Base-by-base conservation (phyloP, 2,329 filamentous ascomycete genomes). In the Onygena corvina region DNA sequence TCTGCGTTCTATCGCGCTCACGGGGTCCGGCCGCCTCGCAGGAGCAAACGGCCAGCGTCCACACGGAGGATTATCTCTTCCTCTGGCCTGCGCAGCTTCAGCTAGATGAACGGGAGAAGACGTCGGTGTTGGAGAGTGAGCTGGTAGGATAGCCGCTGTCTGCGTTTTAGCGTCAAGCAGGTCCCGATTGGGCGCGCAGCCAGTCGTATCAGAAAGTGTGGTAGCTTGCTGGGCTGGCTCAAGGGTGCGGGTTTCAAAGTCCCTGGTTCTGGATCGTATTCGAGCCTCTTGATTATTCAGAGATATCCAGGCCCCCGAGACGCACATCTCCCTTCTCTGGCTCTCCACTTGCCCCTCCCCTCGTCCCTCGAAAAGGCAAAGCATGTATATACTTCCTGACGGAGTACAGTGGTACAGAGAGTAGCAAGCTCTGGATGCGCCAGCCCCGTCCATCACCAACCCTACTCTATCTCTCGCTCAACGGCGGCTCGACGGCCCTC, bases 231-330 rank as follows among this genome's bases (percentile, higher is more conserved):
- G n/a, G n/a, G n/a, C 20, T 23, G 36, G n/a, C 12, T 40, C 36
- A 40, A 38, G 34, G 34, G 6, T 38, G 25, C 8, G 18, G 20
- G 36, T 40, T 40, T 40, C 36, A 40, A 40, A 40, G 25, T 6
- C 36, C 9, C 36, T 23, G 36, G 36, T 40, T 40, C 36, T 40
- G 36, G 36, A 40, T 40, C 36, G 36, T 40, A 40, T 40, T 40
- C 36, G 36, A 40, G 36, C 36, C 36, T 40, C 36, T 40, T 40
- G 36, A 40, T 40, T 40, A 40, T 40, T 40, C 36, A 40, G 36
- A n/a, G n/a, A 40, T 40, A 40, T 23, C 14, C 36, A 40, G 34
- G 18, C 34, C 34, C n/a, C n/a, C 34, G 21, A 18, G 7, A 18
- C 25, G 36, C 36, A 40, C 18, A 40, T 40, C 36, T 40, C 20